Base-by-base conservation (phyloP, 495 filamentous ascomycete species). In the Amphirosellinia nigrospora region DNA sequence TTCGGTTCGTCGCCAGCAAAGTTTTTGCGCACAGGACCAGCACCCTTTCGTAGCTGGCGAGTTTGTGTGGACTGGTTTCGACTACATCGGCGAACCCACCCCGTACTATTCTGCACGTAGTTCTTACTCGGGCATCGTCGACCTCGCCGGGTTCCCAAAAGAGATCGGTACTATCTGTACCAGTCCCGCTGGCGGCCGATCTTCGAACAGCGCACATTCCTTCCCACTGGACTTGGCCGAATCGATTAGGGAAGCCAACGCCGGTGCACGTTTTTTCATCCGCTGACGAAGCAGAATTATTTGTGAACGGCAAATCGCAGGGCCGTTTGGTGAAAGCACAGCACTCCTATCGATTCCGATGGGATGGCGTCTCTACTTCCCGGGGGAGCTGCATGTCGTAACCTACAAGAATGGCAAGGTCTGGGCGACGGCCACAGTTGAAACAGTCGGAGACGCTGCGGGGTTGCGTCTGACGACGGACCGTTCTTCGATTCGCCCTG, bases 101-200 rank as follows among this genome's bases (percentile, higher is more conserved):
- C 66, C 66, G 26, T 68, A 68, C 56, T 63, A 69, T 28, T 21
- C 23, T 16, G 53, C 66, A 10, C 66, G 66, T 10, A 69, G 66
- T 28, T 69, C 56, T 30, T 69, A 69, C 34, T 63, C 46, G n/a
- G 66, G 66, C 0, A 69, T 69, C 30, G 56, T 69, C 21, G 66
- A 69, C 21, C 41, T 69, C 26, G 66, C 66, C 4, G 66, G 66
- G 19, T 69, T 69, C 56, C 56, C 45, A 26, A 69, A 69, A 52
- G 66, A 69, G 66, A 69, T 38, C 66, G 41, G 23, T 58, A 43
- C 30, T 69, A 63, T 50, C 10, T 69, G 19, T 69, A 63, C 48
- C 66, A 69, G 48, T 43, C 66, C 43, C 66, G 66, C 15, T 69
- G 66, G 66, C 66, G 66, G 39, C 66, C 66, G 56, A 69, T 38